Evolutionary conservation across 176 grass and related monocot genomes (phyloP), one percentile per base, ranked within the genome.

Genomic region (Aegilops bicornis): DNA sequence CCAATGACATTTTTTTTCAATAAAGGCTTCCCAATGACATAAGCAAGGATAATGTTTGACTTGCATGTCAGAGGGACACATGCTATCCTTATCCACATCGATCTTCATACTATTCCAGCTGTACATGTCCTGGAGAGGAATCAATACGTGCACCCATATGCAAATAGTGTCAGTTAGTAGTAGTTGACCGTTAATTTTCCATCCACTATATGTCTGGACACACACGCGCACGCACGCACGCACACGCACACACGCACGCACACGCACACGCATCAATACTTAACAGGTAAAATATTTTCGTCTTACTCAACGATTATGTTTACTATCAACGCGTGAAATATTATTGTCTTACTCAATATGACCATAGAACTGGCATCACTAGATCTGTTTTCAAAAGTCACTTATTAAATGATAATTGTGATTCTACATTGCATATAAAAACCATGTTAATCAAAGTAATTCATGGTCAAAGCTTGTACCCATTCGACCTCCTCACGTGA

Each of bases 1-100:
- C 5, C 12, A 81, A 22, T 81, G 40, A 76, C 73, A 76, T 80
- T n/a, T n/a, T n/a, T n/a, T n/a, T n/a, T n/a, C n/a, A n/a, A n/a
- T n/a, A n/a, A n/a, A n/a, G n/a, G 29, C 72, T 30, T 68, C 36
- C 5, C 12, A 81, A 22, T 81, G 40, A 76, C 73, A 76, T 80
- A 39, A 65, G 4, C 23, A 22, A 60, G 27, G 23, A 31, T 65
- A 43, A 80, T 29, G 39, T 43, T 66, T 65, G 25, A 64, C 5
- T 7, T 81, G 25, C 79, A 68, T 43, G 27, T 5, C 10, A 4
- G 40, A 50, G 29, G 67, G 17, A 69, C 79, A 76, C 45, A 11
- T 20, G 24, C 12, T 43, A 42, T 73, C 65, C 33, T 54, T 60
- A 59, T 73, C 29, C 11, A 37, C 1, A 58, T 9, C 32, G 8